Evolutionary conservation across 306 rosid genomes (phyloP), one percentile per base, ranked within the genome.

Genomic region (Prunus fruticosa): DNA sequence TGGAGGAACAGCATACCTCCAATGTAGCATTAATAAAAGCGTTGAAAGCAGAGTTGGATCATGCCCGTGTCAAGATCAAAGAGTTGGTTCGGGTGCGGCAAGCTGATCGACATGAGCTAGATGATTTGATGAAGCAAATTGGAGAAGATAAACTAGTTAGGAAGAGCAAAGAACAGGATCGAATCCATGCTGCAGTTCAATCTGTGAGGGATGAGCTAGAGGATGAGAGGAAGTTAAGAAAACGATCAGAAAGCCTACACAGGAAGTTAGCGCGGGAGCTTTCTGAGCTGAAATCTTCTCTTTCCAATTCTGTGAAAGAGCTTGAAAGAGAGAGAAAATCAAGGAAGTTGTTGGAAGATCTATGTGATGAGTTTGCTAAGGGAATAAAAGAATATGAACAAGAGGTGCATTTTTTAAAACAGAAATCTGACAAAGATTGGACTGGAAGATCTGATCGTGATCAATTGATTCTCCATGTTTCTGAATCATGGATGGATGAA

Each of bases 401-500:
- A 62, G 89, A 89, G 83, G 93, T 89, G 68, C 99, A 89, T 74
- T 71, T 79, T 64, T 53, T 92, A 72, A 90, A 89, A 79, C 93
- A 89, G 66, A 95, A 83, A 81, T 68, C 90, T 41, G 99, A 89
- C 51, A 82, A 84, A 79, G 92, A 89, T 75, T 77, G 87, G 84
- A 65, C 72, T 22, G 93, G 88, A 75, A 80, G 80, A 54, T 86
- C 83, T n/a, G 92, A 95, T 50, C 73, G 71, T 2, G 93, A 87
- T 77, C 88, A 87, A 9, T 82, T 92, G 80, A 85, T 95, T 76
- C 97, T 92, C 79, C 97, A 95, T 86, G 85, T 95, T 79, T 92
- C 99, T 30, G 99, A 95, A 89, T 89, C 97, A 5, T 95, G 99
- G 99, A 88, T 95, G 43, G 99, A 92, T 83, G 99, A 91, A 58